A percentile compares a stretch with the other conserved stretches of the same genome.
These are phyloP conservation scores for Phaseolus lunatus DNA, from an alignment of 306 rosid genomes.

Conservation along the genomic window DNA sequence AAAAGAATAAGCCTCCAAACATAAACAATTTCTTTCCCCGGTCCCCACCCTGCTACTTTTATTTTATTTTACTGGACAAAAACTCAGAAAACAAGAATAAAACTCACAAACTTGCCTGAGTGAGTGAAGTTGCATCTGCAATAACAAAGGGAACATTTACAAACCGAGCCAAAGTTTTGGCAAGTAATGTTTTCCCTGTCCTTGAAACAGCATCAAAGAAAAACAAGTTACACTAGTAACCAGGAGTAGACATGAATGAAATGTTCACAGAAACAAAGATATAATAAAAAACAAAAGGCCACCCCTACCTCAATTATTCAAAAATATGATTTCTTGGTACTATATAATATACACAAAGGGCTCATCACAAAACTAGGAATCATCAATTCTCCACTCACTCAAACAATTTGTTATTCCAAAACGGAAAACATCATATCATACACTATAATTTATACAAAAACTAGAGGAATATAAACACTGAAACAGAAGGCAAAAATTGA, in stretches of 20 bases:
- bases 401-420: slow-evolving; percentile 10
- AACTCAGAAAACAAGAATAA: slow-evolving; percentile 37
- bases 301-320: background rate
- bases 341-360: slow-evolving; percentile 18
- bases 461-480: background rate
- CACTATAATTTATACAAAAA: background rate
- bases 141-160: slow-evolving; percentile 98
- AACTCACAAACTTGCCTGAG: slow-evolving; percentile 77
- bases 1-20: slow-evolving; percentile 22
- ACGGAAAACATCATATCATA: slow-evolving; percentile 7
- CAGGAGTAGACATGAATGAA: slow-evolving; percentile 7
- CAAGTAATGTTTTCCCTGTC: slow-evolving; percentile 99
- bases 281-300: slow-evolving; percentile 10
- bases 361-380: background rate
- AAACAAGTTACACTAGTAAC: slow-evolving; percentile 68
- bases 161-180: slow-evolving; percentile 97
- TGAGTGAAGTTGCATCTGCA: slow-evolving; percentile 96
- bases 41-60: background rate
- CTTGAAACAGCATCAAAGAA: slow-evolving; percentile 76
- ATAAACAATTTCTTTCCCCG: background rate
- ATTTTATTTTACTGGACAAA: background rate
- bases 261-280: slow-evolving; percentile 26
- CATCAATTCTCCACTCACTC: background rate
- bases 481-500: slow-evolving; percentile 28
- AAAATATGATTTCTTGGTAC: background rate